Base-by-base conservation (phyloP, 179 eudicot species). In the Gypsophila paniculata region DNA sequence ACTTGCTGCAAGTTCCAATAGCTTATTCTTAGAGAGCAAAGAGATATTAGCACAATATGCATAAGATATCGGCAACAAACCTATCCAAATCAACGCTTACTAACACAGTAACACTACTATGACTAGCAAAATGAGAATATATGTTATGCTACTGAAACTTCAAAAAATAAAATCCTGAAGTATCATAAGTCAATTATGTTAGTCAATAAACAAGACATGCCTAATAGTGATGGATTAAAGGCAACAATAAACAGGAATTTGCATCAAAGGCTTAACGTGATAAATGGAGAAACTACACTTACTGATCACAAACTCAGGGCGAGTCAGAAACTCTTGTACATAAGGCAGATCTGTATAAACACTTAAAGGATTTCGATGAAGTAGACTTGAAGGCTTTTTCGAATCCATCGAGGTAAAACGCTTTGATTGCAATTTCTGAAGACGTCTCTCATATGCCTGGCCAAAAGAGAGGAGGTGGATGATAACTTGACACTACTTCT, bases 321-420 rank as follows among this genome's bases (percentile, higher is more conserved):
- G 96, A 23, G 88, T 79, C 83, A 95, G 72, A 76, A 79, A 75
- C 72, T 90, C 96, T 74, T 92, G 86, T 42, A 95, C 93, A 38
- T 83, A 82, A 68, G 99, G 99, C 42, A 92, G 78, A 78, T 95
- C 99, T 12, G 99, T 82, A 81, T 88, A 92, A 61, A 95, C 96
- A 42, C 77, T 89, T 74, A 95, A 64, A 68, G 77, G 75, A 57
- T 77, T 80, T 75, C 84, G 84, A 77, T 79, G 78, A 65, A 69
- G 76, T 74, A 86, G 73, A 71, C 87, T 78, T 44, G 74, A 66
- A 39, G 82, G 75, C 55, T 78, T 49, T 13, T 80, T 59, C 69
- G 82, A 72, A 51, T 66, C 77, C 61, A 21, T 51, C 17, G 82
- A 51, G 68, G 75, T 68, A 62, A 79, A 73, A 46, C 67, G 77